A percentile compares a stretch with the other conserved stretches of the same genome.
These are phyloP conservation scores for Suillus occidentalis DNA, from an alignment of 768 basidiomycete species.

Conservation along the genomic window DNA sequence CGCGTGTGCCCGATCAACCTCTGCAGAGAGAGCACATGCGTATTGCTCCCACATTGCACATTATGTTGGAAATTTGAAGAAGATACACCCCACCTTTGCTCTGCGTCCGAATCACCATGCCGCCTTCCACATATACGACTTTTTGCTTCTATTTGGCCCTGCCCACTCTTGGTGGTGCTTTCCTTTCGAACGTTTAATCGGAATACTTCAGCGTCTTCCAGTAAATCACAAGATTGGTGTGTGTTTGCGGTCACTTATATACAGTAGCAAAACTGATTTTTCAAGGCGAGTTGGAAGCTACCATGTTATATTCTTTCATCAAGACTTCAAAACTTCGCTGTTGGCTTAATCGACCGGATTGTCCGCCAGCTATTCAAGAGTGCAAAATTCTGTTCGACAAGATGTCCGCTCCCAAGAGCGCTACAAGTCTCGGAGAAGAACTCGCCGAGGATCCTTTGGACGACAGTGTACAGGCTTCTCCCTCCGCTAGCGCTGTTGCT, in stretches of 20 bases:
- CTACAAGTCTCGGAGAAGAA: too few relatives aligned
- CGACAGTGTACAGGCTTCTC: background rate
- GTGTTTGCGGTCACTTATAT: too few relatives aligned
- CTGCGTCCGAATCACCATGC: constrained; percentile 33
- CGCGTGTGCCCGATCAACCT: constrained; percentile 17
- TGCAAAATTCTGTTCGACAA: constrained; percentile 11
- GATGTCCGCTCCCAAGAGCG: background rate
- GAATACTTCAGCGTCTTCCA: constrained; percentile 27
- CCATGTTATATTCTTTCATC: constrained; percentile 10
- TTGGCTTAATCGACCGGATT: constrained; percentile 13
- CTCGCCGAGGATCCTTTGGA: background rate
- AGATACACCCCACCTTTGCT: constrained; percentile 18
- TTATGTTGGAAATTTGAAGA: constrained; percentile 19
- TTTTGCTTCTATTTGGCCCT: constrained; percentile 30
- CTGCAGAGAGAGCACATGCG: constrained; percentile 4
- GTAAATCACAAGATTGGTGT: constrained; percentile 35
- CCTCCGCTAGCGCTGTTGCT: background rate
- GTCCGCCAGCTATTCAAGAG: constrained; percentile 10
- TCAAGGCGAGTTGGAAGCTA: constrained; percentile 11
- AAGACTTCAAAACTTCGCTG: constrained; percentile 13
- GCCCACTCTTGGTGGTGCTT: constrained; percentile 27
- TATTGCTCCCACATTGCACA: constrained; percentile 18
- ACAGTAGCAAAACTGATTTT: background rate
- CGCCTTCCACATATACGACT: constrained; percentile 29
- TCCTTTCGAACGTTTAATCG: constrained; percentile 34